A percentile compares a stretch with the other conserved stretches of the same genome.
Conservation (phyloP, 2,329 filamentous ascomycete species). For the Aspergillus terreus region DNA sequence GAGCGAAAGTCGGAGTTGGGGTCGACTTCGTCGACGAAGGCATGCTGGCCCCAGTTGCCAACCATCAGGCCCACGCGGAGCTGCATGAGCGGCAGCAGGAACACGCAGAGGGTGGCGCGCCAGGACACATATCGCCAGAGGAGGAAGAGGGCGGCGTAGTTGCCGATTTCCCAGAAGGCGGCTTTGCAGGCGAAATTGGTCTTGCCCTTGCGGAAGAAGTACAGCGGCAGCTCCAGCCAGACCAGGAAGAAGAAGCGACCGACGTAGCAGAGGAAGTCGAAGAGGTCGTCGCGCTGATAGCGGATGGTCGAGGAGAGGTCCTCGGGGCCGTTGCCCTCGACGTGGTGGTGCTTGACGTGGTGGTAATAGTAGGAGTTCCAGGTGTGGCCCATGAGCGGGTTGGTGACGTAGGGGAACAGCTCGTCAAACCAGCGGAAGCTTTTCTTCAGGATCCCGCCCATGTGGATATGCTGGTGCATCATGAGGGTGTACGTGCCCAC, state of each 20-base stretch:
- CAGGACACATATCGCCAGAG: constrained; percentile 50
- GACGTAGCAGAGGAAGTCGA: constrained; percentile 68
- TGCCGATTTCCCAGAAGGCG: constrained; percentile 59
- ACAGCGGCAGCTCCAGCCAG: constrained; percentile 71
- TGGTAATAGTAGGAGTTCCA: constrained; percentile 86
- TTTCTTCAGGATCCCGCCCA: constrained; percentile 63
- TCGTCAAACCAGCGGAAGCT: constrained; percentile 56
- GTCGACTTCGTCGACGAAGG: constrained; percentile 70
- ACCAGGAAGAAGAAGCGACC: constrained; percentile 69
- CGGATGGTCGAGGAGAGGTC: constrained; percentile 73
- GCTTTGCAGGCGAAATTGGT: constrained; percentile 52
- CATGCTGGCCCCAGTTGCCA: constrained; percentile 82
- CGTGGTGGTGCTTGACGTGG: constrained; percentile 81
- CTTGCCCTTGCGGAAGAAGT: constrained; percentile 66
- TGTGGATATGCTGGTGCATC: constrained; percentile 83
- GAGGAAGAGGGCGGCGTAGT: constrained; percentile 52
- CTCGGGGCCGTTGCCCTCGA: constrained; percentile 73
- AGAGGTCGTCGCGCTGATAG: constrained; percentile 67
- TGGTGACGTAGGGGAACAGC: constrained; percentile 67
- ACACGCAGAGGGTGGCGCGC: constrained; percentile 59
- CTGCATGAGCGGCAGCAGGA: constrained; percentile 63
- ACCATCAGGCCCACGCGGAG: constrained; percentile 72
- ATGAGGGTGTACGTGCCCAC: constrained; percentile 73
- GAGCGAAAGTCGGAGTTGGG: constrained; percentile 75
- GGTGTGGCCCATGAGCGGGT: constrained; percentile 76